Evolutionary conservation across 805 yeast species (phyloP).

Genomic region (Jamesozyma gamospora): DNA sequence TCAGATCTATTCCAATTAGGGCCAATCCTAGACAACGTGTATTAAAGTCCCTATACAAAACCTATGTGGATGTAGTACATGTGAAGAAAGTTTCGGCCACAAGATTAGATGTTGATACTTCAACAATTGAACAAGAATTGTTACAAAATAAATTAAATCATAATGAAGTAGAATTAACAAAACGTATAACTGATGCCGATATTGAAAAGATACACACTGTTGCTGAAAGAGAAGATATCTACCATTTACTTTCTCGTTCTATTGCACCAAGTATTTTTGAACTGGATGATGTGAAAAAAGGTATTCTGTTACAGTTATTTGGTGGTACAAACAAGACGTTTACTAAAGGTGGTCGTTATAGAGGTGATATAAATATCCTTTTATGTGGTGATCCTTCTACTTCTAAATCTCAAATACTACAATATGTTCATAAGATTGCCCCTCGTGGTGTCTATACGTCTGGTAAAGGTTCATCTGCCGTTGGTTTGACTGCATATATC

Average conservation of each 20-base stretch:
- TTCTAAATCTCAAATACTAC: constrained; percentile 86
- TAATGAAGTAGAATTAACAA: constrained; percentile 63
- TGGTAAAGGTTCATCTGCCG: constrained; percentile 98
- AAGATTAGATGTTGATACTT: constrained; percentile 69
- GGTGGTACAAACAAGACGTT: constrained; percentile 92
- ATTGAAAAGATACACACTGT: constrained; percentile 50
- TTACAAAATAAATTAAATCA: constrained; percentile 42
- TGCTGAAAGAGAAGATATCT: constrained; percentile 64
- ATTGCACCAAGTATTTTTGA: constrained; percentile 96
- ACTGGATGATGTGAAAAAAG: constrained; percentile 94
- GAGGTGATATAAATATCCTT: constrained; percentile 90
- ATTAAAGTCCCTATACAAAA: constrained; percentile 75
- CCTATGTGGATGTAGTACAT: constrained; percentile 90
- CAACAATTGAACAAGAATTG: constrained; percentile 41
- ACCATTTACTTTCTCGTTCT: constrained; percentile 78
- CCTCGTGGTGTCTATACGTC: constrained; percentile 98
- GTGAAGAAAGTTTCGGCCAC: constrained; percentile 76
- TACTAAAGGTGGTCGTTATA: constrained; percentile 81
- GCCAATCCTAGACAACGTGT: constrained; percentile 79
- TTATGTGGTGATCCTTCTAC: constrained; percentile 98
- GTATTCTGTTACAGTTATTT: constrained; percentile 81
- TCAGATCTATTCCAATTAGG: constrained; percentile 85
- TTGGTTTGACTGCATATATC: constrained; percentile 94
- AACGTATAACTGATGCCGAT: constrained; percentile 62
- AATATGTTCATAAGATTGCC: constrained; percentile 93